phyloP scores from a whole-genome alignment of 148 eudicot genomes.

The Simmondsia chinensis region DNA sequence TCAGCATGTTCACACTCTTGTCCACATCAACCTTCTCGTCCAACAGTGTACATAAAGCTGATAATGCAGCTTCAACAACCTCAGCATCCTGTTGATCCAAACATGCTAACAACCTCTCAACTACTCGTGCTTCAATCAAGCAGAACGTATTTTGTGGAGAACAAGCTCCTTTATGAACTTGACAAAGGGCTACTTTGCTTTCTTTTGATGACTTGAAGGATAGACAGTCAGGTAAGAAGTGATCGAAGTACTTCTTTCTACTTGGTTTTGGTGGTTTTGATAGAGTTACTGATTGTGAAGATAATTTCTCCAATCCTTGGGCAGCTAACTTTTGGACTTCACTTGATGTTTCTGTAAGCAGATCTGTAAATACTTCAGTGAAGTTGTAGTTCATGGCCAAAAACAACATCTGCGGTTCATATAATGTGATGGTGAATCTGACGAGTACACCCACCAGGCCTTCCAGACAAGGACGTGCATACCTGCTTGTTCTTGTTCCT shows the following conservation, averaged over 20 bases:
- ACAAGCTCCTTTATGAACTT: conserved; percentile 64
- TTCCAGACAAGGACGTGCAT: conserved; percentile 43
- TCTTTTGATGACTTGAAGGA: conserved; percentile 23
- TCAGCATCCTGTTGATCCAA: conserved; percentile 48
- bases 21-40: conserved; percentile 53
- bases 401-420: conserved; percentile 44
- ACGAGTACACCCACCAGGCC: conserved; percentile 79
- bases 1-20: conserved; percentile 45
- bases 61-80: conserved; percentile 63
- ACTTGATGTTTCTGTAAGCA: conserved; percentile 43
- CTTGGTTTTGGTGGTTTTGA: conserved; percentile 42
- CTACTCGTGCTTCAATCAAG: conserved; percentile 56
- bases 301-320: conserved; percentile 63
- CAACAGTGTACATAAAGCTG: conserved; percentile 62
- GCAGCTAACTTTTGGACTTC: conserved; percentile 64
- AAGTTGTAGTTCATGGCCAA: conserved; percentile 38
- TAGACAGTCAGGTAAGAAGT: conserved; percentile 14
- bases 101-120: conserved; percentile 48
- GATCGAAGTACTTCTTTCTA: conserved; percentile 22
- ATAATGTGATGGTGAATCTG: conserved; percentile 67
- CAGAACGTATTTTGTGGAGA: conserved; percentile 62
- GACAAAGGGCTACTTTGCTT: conserved; percentile 24
- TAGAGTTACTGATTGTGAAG: conserved; percentile 38
- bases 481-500: conserved; percentile 47
- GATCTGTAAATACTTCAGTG: conserved; percentile 42